These are phyloP conservation scores for Periglandula ipomoeae DNA, from an alignment of 2,329 filamentous ascomycete genomes.

Conservation along the genomic window DNA sequence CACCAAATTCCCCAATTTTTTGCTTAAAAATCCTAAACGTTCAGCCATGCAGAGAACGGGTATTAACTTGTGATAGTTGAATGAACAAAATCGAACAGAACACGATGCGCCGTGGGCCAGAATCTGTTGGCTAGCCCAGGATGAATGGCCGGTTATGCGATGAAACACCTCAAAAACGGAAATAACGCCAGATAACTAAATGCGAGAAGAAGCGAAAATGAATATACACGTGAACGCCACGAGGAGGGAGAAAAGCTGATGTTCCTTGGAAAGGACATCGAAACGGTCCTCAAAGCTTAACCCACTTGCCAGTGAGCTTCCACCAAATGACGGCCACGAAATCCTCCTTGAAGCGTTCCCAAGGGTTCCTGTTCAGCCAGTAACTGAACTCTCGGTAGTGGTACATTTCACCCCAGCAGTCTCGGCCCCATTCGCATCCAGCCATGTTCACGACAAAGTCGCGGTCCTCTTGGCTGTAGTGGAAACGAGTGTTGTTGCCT, in stretches of 20 bases:
- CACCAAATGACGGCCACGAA: constrained; percentile 51
- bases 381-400: constrained; percentile 88
- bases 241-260: not conserved
- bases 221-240: not conserved
- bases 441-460: constrained; percentile 99
- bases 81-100: not conserved
- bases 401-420: constrained; percentile 98
- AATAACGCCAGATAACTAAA: not conserved
- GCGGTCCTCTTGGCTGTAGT: constrained; percentile 76
- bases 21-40: not conserved
- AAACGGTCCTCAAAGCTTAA: constrained; percentile 36
- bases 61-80: not conserved
- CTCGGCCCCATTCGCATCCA: constrained; percentile 90
- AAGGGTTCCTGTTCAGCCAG: constrained; percentile 72
- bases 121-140: not conserved
- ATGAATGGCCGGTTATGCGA: not conserved
- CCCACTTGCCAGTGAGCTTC: constrained; percentile 52
- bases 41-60: not conserved
- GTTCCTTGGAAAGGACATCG: not conserved
- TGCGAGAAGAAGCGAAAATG: not conserved
- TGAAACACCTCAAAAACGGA: not conserved
- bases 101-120: not conserved
- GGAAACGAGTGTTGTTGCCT: constrained; percentile 59
- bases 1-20: not conserved
- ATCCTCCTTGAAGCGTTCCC: constrained; percentile 69